Base-by-base conservation (phyloP, 2,329 filamentous ascomycete species). In the Claviceps spartinae region DNA sequence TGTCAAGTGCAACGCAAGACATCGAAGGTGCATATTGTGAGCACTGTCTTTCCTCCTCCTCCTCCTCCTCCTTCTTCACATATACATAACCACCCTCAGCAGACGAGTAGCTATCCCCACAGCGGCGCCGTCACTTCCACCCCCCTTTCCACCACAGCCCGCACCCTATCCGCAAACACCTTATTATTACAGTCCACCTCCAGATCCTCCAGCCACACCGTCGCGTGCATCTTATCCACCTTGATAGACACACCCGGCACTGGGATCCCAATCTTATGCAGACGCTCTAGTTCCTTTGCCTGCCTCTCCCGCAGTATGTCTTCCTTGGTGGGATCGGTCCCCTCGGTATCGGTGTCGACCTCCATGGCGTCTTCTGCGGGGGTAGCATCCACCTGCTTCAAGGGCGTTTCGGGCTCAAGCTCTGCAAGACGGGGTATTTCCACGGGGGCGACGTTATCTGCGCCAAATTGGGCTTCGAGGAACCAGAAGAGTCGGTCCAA, bases 391-490 rank as follows among this genome's bases (percentile, higher is more conserved):
- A 9, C n/a, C 16, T 47, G 24, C 6, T 30, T 26, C 8, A n/a
- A 5, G 26, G n/a, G 16, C 30, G 30, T 11, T 34, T 34, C 30
- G 22, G 43, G 24, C 13, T 44, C 43, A 30, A 20, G 22, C 30
- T 42, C 18, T 18, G 34, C 14, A 30, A 54, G 45, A 13, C 48
- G 50, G 54, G 88, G 71, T 62, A 69, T 72, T 41, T 83, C 77
- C 58, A 97, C 86, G 4, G 91, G 89, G 0, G 78, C 75, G 52
- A 97, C 82, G 54, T 88, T 84, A 57, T 93, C 84, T 36, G 81
- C 75, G 55, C 93, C 93, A 63, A 98, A 98, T 66, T 98, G 93
- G 2, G 90, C 87, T 72, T 98, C 93, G 14, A 98, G 83, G 72
- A 98, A 95, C 81, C 95, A 87, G 69, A 94, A 85, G 20, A 98